Evolutionary conservation across 441 rosid species (phyloP).

Genomic region (Populus tomentosa): DNA sequence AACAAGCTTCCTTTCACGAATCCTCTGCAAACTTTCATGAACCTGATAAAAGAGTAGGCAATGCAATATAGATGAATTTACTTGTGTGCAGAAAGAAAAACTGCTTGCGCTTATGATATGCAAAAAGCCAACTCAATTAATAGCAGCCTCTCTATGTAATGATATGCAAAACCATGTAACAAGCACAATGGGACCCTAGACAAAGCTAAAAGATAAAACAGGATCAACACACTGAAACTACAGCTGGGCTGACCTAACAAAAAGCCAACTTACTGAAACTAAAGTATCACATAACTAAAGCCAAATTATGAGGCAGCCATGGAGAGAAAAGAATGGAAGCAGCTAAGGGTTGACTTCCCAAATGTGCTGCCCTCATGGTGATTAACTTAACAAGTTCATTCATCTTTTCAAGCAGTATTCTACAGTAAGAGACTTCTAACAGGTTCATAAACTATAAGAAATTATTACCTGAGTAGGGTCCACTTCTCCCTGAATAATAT

Average conservation of each 20-base stretch:
- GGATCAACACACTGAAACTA: neutral
- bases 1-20: constrained; percentile 98
- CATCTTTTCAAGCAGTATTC: neutral
- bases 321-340: neutral
- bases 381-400: neutral
- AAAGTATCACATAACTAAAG: neutral
- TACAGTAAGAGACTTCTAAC: neutral
- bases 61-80: neutral
- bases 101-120: neutral
- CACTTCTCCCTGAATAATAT: constrained; percentile 99
- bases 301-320: neutral
- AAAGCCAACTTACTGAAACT: neutral
- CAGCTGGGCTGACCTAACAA: neutral
- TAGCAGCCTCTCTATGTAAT: neutral
- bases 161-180: neutral
- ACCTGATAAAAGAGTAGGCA: constrained; percentile 47
- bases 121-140: neutral
- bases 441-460: neutral
- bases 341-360: neutral
- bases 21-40: constrained; percentile 96
- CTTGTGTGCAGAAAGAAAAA: neutral
- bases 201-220: neutral
- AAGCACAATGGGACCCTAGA: neutral
- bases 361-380: neutral
- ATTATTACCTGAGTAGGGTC: constrained; percentile 92